Conservation (phyloP, 306 rosid genomes). For the Glycine soja region DNA sequence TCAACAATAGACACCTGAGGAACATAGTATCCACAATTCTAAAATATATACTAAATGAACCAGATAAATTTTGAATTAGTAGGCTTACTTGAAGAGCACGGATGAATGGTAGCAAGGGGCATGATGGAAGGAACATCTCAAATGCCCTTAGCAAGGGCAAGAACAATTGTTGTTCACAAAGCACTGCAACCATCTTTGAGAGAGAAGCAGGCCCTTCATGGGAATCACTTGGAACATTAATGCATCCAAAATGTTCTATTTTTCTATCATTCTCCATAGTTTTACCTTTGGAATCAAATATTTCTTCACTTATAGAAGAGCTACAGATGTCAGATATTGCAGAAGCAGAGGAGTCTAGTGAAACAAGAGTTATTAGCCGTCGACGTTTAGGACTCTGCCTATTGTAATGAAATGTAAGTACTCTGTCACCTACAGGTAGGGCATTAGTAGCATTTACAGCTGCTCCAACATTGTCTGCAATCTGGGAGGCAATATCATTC, state of each 20-base stretch:
- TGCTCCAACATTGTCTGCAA: conserved; percentile 84
- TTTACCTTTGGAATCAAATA: conserved; percentile 56
- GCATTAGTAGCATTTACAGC: conserved; percentile 89
- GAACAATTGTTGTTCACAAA: conserved; percentile 85
- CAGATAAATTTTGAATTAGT: conserved; percentile 40
- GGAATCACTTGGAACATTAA: conserved; percentile 55
- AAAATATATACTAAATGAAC: conserved; percentile 19
- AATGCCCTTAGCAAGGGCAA: conserved; percentile 94
- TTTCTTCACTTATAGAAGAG: conserved; percentile 54
- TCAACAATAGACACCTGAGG: conserved; percentile 13
- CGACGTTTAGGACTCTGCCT: conserved; percentile 82
- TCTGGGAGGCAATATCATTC: conserved; percentile 90
- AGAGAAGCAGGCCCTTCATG: conserved; percentile 77
- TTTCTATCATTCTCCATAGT: conserved; percentile 56
- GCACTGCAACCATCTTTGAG: conserved; percentile 95
- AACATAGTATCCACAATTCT: conserved; percentile 29
- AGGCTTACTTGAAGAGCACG: conserved; percentile 92
- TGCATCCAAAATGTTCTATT: conserved; percentile 48
- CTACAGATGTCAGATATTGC: conserved; percentile 50
- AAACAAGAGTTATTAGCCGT: conserved; percentile 65
- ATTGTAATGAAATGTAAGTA: conserved; percentile 80
- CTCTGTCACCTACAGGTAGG: conserved; percentile 68
- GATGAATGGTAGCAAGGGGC: conserved; percentile 85
- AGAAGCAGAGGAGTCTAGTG: conserved; percentile 52
- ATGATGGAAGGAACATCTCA: conserved; percentile 97